phyloP scores from a whole-genome alignment of 2,329 filamentous ascomycete genomes.

The Lachnellula cervina region DNA sequence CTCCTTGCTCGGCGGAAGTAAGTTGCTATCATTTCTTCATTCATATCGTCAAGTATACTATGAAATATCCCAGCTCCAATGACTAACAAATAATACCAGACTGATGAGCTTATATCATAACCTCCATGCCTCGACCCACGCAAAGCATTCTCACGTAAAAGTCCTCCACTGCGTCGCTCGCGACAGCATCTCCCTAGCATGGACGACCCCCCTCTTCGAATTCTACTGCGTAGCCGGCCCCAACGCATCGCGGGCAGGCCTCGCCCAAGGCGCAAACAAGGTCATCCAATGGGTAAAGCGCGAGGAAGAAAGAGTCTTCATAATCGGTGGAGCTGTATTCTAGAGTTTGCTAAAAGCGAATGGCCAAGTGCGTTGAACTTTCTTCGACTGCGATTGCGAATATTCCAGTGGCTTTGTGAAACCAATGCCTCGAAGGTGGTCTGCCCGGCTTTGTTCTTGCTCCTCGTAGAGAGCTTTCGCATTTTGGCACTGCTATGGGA shows the following conservation, averaged over 20 bases:
- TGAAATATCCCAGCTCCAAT: not conserved
- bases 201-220: constrained; percentile 88
- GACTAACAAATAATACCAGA: constrained; percentile 32
- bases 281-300: constrained; percentile 86
- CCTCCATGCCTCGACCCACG: constrained; percentile 80
- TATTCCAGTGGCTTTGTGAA: not conserved
- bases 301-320: constrained; percentile 92
- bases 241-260: constrained; percentile 54
- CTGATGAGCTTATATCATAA: constrained; percentile 81
- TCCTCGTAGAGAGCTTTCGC: not conserved
- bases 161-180: constrained; percentile 74
- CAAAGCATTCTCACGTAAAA: constrained; percentile 77
- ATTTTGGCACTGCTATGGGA: not conserved
- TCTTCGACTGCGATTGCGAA: not conserved
- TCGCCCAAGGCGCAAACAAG: constrained; percentile 83
- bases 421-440: not conserved
- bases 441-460: not conserved
- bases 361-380: not conserved
- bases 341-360: constrained; percentile 8
- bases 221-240: constrained; percentile 92
- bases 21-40: constrained; percentile 15
- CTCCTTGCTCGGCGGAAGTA: constrained; percentile 59
- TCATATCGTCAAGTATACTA: not conserved
- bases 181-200: constrained; percentile 78
- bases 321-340: constrained; percentile 93